Conservation (phyloP, 2,329 filamentous ascomycete species). For the Penicillium italicum region DNA sequence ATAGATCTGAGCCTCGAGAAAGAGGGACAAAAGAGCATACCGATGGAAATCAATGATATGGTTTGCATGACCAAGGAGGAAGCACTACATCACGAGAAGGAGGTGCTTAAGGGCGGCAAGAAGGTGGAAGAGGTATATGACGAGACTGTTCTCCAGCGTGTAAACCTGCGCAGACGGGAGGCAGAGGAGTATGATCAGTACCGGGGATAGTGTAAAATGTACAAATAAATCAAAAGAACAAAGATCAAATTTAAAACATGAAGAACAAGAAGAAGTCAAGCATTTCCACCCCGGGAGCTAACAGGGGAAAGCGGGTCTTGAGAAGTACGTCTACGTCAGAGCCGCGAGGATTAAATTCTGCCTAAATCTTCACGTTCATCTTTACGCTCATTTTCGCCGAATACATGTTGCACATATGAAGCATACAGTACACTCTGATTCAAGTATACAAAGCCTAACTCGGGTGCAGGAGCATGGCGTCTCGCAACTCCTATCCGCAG, state of each 20-base stretch:
- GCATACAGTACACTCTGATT: not conserved
- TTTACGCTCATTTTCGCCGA: not conserved
- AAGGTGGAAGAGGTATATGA: constrained; percentile 71
- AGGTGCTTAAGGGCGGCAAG: constrained; percentile 69
- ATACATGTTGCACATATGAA: not conserved
- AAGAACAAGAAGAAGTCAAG: not conserved
- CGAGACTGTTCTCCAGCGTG: constrained; percentile 59
- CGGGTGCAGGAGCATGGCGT: not conserved
- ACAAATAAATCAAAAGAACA: not conserved
- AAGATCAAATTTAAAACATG: not conserved
- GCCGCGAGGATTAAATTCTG: not conserved
- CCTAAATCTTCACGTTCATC: not conserved
- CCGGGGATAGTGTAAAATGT: constrained; percentile 32
- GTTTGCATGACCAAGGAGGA: constrained; percentile 95
- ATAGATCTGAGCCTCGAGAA: constrained; percentile 57
- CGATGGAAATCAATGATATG: constrained; percentile 64
- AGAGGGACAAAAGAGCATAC: constrained; percentile 73
- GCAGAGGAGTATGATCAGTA: constrained; percentile 56
- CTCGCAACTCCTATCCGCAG: not conserved
- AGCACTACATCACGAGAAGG: constrained; percentile 71
- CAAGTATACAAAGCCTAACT: not conserved
- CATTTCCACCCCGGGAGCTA: not conserved
- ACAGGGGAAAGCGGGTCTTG: not conserved
- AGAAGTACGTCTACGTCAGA: constrained; percentile 7
- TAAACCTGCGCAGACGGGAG: constrained; percentile 65